Base-by-base conservation (phyloP, 73 alveolate species). In the Symbiodinium natans region DNA sequence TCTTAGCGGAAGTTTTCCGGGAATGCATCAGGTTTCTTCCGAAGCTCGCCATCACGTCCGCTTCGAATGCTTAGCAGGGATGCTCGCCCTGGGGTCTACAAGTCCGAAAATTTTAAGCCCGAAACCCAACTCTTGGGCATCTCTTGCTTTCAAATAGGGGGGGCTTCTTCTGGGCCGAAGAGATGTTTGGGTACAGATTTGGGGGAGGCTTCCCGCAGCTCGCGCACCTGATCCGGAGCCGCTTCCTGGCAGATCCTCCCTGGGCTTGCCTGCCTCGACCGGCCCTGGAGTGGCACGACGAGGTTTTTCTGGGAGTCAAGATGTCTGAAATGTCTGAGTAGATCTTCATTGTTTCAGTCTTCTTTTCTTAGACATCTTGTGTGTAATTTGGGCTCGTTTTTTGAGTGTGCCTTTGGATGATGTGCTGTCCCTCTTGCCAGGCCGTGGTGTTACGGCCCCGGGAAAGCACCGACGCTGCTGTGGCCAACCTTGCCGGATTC, bases 261-360 rank as follows among this genome's bases (percentile, higher is more conserved):
- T 89, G 95, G 95, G 95, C 95, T 19, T 89, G 95, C 43, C 42
- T 89, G 75, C 95, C 95, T 5, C 86, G 95, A 52, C 95, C 95
- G 33, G 73, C 73, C 27, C 52, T 89, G 52, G 75, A 89, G 52
- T 59, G 86, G 95, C 95, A 89, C 95, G 68, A 89, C 15, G 95
- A 89, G 95, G 88, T 40, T 7, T 8, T 52, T 43, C 56, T 52
- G 1, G 1, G 71, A 29, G n/a, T 52, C 25, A 21, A 15, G 71
- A 52, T 21, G 23, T 29, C n/a, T 52, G 25, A 29, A 15, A 52
- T 52, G 71, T 52, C 71, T 23, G 71, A 52, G 68, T 52, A 17
- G 13, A 11, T 23, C 31, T 23, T 52, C 71, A 52, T 15, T 52
- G n/a, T 6, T 52, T 52, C 71, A 15, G 71, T 29, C 23, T 52